phyloP scores from a whole-genome alignment of 1,139 yeast genomes.

The Pneumocystis oryctolagi region DNA sequence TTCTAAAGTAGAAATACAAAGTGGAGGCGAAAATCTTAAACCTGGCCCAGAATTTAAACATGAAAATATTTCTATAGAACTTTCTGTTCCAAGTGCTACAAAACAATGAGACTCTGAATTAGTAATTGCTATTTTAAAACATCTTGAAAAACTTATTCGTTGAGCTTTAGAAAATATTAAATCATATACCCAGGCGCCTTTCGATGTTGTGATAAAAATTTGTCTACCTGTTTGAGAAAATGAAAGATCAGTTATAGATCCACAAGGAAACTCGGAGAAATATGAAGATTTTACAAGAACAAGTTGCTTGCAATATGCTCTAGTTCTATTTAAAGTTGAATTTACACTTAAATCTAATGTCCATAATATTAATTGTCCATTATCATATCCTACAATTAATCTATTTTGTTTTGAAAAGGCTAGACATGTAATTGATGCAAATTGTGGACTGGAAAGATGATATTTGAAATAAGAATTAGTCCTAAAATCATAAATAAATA shows the following conservation, averaged over 20 bases:
- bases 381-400: neutral
- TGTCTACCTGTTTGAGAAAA: constrained; percentile 1
- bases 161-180: neutral
- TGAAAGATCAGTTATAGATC: neutral
- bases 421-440: neutral
- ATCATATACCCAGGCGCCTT: neutral
- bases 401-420: neutral
- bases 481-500: neutral
- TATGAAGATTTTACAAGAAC: neutral
- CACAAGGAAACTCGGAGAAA: neutral
- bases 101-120: neutral
- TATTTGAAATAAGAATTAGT: neutral
- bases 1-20: neutral
- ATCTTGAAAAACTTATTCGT: neutral
- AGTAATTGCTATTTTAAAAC: neutral
- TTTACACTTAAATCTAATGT: neutral
- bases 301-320: neutral
- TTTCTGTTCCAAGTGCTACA: neutral
- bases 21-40: neutral
- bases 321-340: neutral
- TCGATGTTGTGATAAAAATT: neutral
- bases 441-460: neutral
- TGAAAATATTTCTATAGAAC: constrained; percentile 1
- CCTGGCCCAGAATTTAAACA: constrained; percentile 1
- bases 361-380: neutral